phyloP scores from a whole-genome alignment of 768 basidiomycete genomes.

The Lyophyllum decastes region DNA sequence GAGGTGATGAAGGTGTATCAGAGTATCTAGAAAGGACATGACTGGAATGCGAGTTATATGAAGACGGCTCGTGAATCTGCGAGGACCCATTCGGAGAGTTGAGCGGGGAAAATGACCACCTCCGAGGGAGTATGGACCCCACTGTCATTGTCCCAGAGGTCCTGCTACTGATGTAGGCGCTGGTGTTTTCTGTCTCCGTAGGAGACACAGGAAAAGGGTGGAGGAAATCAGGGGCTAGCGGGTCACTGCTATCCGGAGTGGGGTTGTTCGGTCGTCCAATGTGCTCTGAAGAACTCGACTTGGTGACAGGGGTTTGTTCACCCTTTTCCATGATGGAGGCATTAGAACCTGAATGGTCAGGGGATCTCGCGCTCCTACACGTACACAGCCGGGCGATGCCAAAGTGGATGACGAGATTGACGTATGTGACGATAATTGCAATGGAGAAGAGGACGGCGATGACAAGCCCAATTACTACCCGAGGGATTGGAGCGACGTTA shows the following conservation, averaged over 20 bases:
- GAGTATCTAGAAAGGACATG: constrained; percentile 5
- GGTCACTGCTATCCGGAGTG: constrained; percentile 48
- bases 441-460: constrained; percentile 72
- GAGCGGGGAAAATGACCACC: constrained; percentile 36
- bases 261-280: constrained; percentile 49
- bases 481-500: constrained; percentile 69
- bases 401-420: constrained; percentile 62
- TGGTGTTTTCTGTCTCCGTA: constrained; percentile 33
- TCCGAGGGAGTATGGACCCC: constrained; percentile 37
- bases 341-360: constrained; percentile 23
- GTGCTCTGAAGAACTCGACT: constrained; percentile 13
- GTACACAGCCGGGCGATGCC: constrained; percentile 33
- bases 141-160: constrained; percentile 38
- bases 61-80: constrained; percentile 14
- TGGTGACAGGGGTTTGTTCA: constrained; percentile 7
- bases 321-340: constrained; percentile 44
- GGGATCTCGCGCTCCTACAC: constrained; percentile 10
- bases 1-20: not conserved
- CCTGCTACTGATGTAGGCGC: constrained; percentile 30
- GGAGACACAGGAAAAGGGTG: constrained; percentile 50
- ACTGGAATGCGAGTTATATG: constrained; percentile 10
- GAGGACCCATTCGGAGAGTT: constrained; percentile 19
- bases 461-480: constrained; percentile 79
- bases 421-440: constrained; percentile 65
- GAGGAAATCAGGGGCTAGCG: constrained; percentile 39